These are phyloP conservation scores for Oleoguttula mirabilis DNA, from an alignment of 495 filamentous ascomycete species.

Conservation along the genomic window DNA sequence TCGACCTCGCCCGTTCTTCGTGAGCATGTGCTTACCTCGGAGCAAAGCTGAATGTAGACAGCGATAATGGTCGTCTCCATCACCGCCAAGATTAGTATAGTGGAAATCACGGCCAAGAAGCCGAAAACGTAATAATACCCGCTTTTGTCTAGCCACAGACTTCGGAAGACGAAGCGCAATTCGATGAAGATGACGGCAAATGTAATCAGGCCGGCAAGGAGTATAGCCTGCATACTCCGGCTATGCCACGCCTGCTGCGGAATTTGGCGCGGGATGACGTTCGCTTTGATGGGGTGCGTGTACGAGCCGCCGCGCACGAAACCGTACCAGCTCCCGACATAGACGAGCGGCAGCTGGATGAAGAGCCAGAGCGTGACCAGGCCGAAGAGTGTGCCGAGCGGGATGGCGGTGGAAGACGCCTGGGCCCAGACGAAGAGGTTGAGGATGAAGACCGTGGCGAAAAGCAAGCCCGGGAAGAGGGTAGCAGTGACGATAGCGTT, in stretches of 20 bases:
- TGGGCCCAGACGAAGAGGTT: conserved; percentile 94
- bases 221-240: conserved; percentile 44
- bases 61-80: conserved; percentile 83
- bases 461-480: conserved; percentile 74
- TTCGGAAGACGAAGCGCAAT: conserved; percentile 83
- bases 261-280: conserved; percentile 58
- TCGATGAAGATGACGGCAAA: conserved; percentile 94
- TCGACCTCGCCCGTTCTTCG: not conserved
- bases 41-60: conserved; percentile 76
- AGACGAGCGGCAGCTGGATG: conserved; percentile 82
- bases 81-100: conserved; percentile 66
- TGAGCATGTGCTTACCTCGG: conserved; percentile 41
- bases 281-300: conserved; percentile 83
- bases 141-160: conserved; percentile 83
- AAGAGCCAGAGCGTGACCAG: conserved; percentile 76
- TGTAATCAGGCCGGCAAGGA: conserved; percentile 72
- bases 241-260: conserved; percentile 75
- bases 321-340: conserved; percentile 71
- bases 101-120: conserved; percentile 64
- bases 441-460: conserved; percentile 66
- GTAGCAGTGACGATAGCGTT: conserved; percentile 76
- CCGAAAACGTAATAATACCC: conserved; percentile 95
- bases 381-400: conserved; percentile 70
- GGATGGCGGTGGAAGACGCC: conserved; percentile 80
- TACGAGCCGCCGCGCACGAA: conserved; percentile 55